These are phyloP conservation scores for Exsudoporus frostii DNA, from an alignment of 768 basidiomycete genomes.

Conservation along the genomic window DNA sequence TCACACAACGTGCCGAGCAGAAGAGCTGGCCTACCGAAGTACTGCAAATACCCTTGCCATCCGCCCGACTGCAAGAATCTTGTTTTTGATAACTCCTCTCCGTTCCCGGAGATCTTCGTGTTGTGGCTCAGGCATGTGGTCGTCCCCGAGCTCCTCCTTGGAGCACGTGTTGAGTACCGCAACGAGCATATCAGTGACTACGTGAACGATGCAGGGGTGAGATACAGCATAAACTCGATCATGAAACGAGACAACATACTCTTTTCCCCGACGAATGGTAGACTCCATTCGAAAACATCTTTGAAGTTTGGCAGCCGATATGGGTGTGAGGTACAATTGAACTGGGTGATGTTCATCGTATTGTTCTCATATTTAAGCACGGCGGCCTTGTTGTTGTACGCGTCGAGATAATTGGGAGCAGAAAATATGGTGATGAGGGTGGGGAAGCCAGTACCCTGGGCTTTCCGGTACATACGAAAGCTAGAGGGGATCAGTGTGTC, in stretches of 20 bases:
- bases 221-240: neutral
- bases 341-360: constrained; percentile 93
- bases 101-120: constrained; percentile 36
- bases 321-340: constrained; percentile 75
- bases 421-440: constrained; percentile 98
- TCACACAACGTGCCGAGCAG: neutral
- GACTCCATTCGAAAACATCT: constrained; percentile 97
- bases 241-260: constrained; percentile 49
- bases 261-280: constrained; percentile 96
- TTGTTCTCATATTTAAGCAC: constrained; percentile 97
- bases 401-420: constrained; percentile 95
- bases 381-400: constrained; percentile 94
- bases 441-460: constrained; percentile 89
- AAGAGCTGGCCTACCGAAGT: constrained; percentile 45
- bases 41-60: constrained; percentile 69
- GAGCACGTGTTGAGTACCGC: constrained; percentile 94
- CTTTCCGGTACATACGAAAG: constrained; percentile 93
- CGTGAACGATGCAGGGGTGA: neutral
- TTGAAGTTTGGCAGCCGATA: constrained; percentile 98
- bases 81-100: constrained; percentile 63
- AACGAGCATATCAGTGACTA: constrained; percentile 97
- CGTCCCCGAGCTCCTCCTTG: constrained; percentile 92
- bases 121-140: constrained; percentile 27
- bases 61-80: constrained; percentile 66
- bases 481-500: constrained; percentile 33